Evolutionary conservation across 257 asterid species (phyloP).

Genomic region (Solanum raphanifolium): DNA sequence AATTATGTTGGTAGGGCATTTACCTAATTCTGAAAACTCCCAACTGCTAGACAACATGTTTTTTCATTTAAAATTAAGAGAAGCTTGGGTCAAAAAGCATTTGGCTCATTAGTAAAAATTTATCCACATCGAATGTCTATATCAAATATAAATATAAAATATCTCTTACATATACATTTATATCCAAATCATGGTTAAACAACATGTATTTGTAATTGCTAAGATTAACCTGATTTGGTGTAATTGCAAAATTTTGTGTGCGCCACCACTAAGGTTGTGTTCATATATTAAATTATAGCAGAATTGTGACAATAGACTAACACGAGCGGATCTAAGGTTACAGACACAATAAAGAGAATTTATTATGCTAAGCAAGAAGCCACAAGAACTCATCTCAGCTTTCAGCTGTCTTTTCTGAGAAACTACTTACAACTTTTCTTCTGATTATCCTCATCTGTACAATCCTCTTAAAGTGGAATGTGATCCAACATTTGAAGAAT

Average conservation of each 20-base stretch:
- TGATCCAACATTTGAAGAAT: slow-evolving; percentile 8
- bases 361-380: slow-evolving; percentile 3
- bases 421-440: slow-evolving; percentile 10
- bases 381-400: slow-evolving; percentile 30
- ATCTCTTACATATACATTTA: not conserved
- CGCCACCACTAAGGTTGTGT: not conserved
- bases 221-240: not conserved
- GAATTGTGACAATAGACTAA: not conserved
- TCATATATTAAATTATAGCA: not conserved
- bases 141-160: not conserved
- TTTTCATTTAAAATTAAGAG: not conserved
- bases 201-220: not conserved
- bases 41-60: not conserved
- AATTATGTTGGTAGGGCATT: not conserved
- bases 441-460: slow-evolving; percentile 44
- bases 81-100: not conserved
- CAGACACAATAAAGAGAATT: not conserved
- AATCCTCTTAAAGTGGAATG: slow-evolving; percentile 30
- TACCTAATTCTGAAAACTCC: not conserved
- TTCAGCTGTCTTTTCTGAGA: slow-evolving; percentile 16
- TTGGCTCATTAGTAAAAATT: not conserved
- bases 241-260: not conserved
- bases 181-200: not conserved
- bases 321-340: not conserved
- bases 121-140: not conserved